Base-by-base conservation (phyloP, 2,329 filamentous ascomycete species). In the Periconia sp. region DNA sequence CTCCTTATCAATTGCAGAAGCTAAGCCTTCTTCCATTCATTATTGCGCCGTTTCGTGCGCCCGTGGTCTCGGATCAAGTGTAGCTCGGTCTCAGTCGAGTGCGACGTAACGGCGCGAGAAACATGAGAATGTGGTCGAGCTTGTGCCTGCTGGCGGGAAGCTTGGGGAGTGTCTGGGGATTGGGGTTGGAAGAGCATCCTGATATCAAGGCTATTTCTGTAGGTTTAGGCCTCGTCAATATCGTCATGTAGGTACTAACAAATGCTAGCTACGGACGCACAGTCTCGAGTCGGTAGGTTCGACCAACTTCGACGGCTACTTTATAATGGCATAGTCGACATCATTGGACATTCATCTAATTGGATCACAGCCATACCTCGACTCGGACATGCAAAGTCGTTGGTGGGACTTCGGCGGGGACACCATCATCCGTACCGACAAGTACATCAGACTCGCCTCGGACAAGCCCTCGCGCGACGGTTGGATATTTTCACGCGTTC, bases 341-440 rank as follows among this genome's bases (percentile, higher is more conserved):
- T n/a, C n/a, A n/a, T n/a, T n/a, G n/a, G n/a, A n/a, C n/a, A n/a
- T n/a, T n/a, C n/a, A n/a, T n/a, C n/a, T n/a, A n/a, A 19, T 19
- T 34, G 19, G 19, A 30, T 12, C 24, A 22, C 40, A 96, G 88
- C 94, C 94, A 50, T 99, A 96, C 74, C 84, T 99, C 61, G 94
- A 99, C 75, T 94, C 91, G 48, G 94, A 97, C 72, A 92, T 97
- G 86, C 88, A 95, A 76, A 96, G 89, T 76, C 87, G 94, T 69
- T 99, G 94, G 92, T 99, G 92, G 75, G 94, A 99, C 76, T 99
- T 95, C 81, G 94, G 94, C 68, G 94, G 92, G 67, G 91, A 96
- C 75, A 90, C 92, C 28, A 86, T 99, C 61, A 82, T 96, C 63
- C 79, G 84, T 55, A 80, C 83, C 50, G 84, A 87, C 65, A 79